A percentile compares a stretch with the other conserved stretches of the same genome.
Evolutionary conservation across 495 filamentous ascomycete species (phyloP).

Genomic region (Tuber melanosporum): DNA sequence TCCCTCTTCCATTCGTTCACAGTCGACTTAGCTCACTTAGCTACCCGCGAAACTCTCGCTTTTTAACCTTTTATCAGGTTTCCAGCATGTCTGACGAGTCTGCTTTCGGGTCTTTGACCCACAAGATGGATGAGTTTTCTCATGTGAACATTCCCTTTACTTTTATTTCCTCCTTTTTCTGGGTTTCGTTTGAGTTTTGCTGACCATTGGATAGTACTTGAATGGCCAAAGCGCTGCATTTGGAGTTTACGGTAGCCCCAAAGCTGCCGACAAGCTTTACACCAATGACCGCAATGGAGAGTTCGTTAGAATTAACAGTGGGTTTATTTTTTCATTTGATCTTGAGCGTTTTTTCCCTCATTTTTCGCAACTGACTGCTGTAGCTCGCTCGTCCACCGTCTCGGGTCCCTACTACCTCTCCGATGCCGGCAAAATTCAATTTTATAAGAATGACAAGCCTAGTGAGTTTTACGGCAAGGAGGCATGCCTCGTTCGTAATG

Average conservation of each 20-base stretch:
- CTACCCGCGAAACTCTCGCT: not conserved
- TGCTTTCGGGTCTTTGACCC: not conserved
- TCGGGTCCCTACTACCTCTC: slow-evolving; percentile 17
- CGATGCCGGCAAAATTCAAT: slow-evolving; percentile 29
- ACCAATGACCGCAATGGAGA: not conserved
- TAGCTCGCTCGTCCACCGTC: slow-evolving; percentile 3
- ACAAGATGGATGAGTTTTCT: not conserved
- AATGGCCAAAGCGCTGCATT: not conserved
- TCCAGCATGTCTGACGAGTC: not conserved
- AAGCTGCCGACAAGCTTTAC: not conserved
- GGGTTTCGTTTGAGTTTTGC: not conserved
- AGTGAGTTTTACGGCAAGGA: slow-evolving; percentile 28
- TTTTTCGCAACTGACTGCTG: not conserved
- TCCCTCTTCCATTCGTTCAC: not conserved
- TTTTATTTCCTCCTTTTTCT: not conserved
- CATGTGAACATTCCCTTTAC: not conserved
- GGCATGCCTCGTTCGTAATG: slow-evolving; percentile 35
- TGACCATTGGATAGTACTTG: not conserved
- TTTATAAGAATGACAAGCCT: slow-evolving; percentile 36
- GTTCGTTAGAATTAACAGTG: slow-evolving; percentile 16
- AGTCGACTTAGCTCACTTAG: not conserved
- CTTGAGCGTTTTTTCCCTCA: not conserved
- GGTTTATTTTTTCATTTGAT: not conserved
- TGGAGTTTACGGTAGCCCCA: not conserved
- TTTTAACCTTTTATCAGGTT: not conserved